Evolutionary conservation across 2,329 filamentous ascomycete genomes (phyloP), one percentile per base, ranked within the genome.

Genomic region (Cladosporium colombiae): DNA sequence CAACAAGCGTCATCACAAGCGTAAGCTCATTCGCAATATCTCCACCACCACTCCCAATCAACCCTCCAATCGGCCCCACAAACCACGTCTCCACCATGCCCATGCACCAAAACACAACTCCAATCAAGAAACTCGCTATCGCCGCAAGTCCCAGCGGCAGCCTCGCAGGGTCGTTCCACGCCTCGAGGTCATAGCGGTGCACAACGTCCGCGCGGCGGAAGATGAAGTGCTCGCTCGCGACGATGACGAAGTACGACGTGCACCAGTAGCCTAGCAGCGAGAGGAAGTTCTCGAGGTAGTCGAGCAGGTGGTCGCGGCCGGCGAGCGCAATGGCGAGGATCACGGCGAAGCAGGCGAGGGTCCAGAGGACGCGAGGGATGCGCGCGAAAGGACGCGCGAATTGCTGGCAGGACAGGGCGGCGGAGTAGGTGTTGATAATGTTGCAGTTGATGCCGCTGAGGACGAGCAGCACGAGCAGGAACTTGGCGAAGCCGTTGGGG

Each of bases 11-110:
- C 33, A 85, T 81, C 4, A 82, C 75, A 50, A 86, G 78, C 1
- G 83, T 78, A 52, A 87, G 76, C 78, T 86, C 78, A 68, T 85
- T 85, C 11, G 82, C 83, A 58, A 86, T 80, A 76, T 88, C 85
- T 64, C 82, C 85, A 23, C 85, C 85, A 70, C 81, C 78, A 6
- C 81, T 82, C 0, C 87, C 86, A 31, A 89, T 84, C 64, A 82
- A 74, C 60, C 78, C 79, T 2, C 85, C 86, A 65, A 89, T 76
- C 0, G 88, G 88, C 0, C 89, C 88, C 18, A 72, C 68, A 61
- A 72, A 72, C 73, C 72, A 74, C 49, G 72, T 74, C 68, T 74
- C 67, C 10, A 71, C 67, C 72, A 66, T 64, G 13, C 85, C 86
- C 71, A 88, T 77, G 25, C 85, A 78, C 77, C 84, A 86, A 8